These are phyloP conservation scores for Emmonsiellopsis sp. DNA, from an alignment of 2,329 filamentous ascomycete species.

Conservation along the genomic window DNA sequence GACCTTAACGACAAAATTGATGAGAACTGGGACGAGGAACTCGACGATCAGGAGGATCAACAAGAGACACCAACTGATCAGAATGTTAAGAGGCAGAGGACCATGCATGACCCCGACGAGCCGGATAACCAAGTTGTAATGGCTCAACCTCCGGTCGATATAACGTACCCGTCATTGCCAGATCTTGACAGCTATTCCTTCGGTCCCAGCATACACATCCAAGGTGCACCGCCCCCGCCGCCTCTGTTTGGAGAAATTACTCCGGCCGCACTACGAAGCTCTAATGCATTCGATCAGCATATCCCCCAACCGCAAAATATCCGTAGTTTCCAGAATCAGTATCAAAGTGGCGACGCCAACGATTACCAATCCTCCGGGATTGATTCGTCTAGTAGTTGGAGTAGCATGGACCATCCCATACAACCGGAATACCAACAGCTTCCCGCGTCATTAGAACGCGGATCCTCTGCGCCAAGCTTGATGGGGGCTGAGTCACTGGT, in stretches of 20 bases:
- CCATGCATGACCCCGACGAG: constrained; percentile 5
- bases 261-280: constrained; percentile 45
- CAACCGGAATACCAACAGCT: constrained; percentile 8
- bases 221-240: constrained; percentile 11
- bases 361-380: constrained; percentile 27
- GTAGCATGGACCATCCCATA: constrained; percentile 5
- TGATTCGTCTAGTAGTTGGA: constrained; percentile 5
- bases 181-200: constrained; percentile 28
- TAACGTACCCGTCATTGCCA: constrained; percentile 37
- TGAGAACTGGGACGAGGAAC: constrained; percentile 21
- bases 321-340: constrained; percentile 13
- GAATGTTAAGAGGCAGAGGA: constrained; percentile 11
- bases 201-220: constrained; percentile 9
- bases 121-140: constrained; percentile 2
- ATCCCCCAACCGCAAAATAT: constrained; percentile 18
- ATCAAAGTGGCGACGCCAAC: constrained; percentile 17
- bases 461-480: constrained; percentile 36
- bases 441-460: constrained; percentile 18
- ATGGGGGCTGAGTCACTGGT: constrained; percentile 41
- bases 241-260: constrained; percentile 56
- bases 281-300: constrained; percentile 36
- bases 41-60: constrained; percentile 26
- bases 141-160: constrained; percentile 16
- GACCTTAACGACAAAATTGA: constrained; percentile 40
- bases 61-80: constrained; percentile 14